Evolutionary conservation across 2,329 filamentous ascomycete species (phyloP).

Genomic region (Aureobasidium sp.): DNA sequence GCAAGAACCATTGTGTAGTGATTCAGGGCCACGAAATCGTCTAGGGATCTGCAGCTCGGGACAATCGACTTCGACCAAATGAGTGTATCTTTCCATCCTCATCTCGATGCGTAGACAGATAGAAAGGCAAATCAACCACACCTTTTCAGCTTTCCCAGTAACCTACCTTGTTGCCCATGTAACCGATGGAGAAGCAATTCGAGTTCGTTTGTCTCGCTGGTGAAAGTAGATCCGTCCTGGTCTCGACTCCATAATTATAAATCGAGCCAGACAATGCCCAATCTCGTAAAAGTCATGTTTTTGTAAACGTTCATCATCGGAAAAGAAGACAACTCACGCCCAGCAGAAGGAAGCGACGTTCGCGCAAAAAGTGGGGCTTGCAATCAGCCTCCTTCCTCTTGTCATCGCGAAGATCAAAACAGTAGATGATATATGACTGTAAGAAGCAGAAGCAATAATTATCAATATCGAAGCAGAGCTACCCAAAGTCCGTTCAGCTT

Average conservation of each 20-base stretch:
- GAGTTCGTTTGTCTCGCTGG: too few relatives aligned
- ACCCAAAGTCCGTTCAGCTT: too few relatives aligned
- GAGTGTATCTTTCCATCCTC: background rate
- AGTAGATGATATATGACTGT: background rate
- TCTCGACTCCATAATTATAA: background rate
- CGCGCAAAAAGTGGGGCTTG: background rate
- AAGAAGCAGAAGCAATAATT: background rate
- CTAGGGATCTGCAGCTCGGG: too few relatives aligned
- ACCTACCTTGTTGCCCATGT: background rate
- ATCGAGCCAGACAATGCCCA: background rate
- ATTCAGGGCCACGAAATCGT: too few relatives aligned
- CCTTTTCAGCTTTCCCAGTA: background rate
- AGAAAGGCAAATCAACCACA: background rate
- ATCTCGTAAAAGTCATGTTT: background rate
- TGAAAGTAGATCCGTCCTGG: too few relatives aligned
- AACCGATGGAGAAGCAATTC: too few relatives aligned
- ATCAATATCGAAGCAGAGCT: too few relatives aligned
- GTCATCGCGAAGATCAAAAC: background rate
- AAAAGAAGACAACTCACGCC: background rate
- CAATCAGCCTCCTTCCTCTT: background rate
- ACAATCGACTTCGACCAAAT: background rate
- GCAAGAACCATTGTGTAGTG: background rate
- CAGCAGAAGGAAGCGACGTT: background rate
- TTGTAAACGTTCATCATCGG: background rate
- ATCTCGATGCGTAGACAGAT: background rate